Evolutionary conservation across 371 early-diverging fungal genomes (phyloP), one percentile per base, ranked within the genome.

Genomic region (Mortierella sp.): DNA sequence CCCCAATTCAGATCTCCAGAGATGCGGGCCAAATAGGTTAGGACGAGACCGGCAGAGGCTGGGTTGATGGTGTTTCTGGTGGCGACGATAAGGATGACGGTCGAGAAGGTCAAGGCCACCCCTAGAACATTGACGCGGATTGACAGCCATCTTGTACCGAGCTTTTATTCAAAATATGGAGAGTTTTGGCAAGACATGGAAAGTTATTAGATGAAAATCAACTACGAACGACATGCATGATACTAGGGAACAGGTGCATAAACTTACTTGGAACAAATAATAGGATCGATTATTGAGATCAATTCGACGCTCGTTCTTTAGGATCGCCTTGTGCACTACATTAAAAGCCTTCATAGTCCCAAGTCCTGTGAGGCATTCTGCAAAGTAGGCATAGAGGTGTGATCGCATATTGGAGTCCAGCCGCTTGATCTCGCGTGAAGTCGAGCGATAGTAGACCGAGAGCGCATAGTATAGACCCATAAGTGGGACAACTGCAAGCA

Each of bases 351-450:
- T 91, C 52, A 96, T 90, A 0, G 92, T 92, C 1, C 87, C 80
- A 0, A 91, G 86, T 43, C 96, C 97, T 34, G 87, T 58, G 86
- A 79, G 34, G 14, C 87, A 87, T 63, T 94, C 95, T 51, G 91
- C 87, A 70, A 96, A 93, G 58, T 93, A 92, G 11, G 94, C 88
- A 68, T 92, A 95, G 11, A 95, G 84, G 4, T 95, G 92, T 24
- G 93, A 92, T 41, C 93, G 86, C 28, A 92, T 87, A 8, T 88
- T 83, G 2, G 95, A 91, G 71, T 97, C 96, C 56, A 93, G 71
- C 5, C 95, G 90, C 79, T 95, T 94, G 44, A 93, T 79, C 60
- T 93, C 91, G 65, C 93, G 91, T 0, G 87, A 85, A 1, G 89
- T 88, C 4, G 81, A 68, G 37, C 93, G 80, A 72, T 91, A 78